phyloP scores from a whole-genome alignment of 1,284 basidiomycete genomes.

The Malassezia dermatis region DNA sequence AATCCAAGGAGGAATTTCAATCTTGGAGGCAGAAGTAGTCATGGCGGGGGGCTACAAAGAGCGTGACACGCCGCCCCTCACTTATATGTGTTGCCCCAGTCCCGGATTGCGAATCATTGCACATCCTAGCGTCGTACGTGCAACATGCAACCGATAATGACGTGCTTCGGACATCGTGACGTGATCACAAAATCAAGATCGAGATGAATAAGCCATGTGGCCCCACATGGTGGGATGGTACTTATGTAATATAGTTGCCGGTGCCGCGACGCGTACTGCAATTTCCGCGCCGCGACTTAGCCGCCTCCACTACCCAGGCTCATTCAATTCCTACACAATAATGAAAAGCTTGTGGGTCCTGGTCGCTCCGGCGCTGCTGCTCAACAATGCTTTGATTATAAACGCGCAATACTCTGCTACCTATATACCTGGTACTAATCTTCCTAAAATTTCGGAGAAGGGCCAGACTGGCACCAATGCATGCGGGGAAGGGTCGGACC shows the following conservation, averaged over 20 bases:
- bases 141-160: not conserved
- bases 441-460: conserved; percentile 36
- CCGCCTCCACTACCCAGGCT: not conserved
- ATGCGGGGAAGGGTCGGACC: conserved; percentile 27
- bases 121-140: not conserved
- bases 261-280: not conserved
- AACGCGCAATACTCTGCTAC: conserved; percentile 7
- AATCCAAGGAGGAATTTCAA: conserved; percentile 28
- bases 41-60: not conserved
- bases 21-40: not conserved
- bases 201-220: not conserved
- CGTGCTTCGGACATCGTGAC: not conserved
- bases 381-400: not conserved
- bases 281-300: not conserved
- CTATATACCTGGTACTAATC: conserved; percentile 5
- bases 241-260: not conserved
- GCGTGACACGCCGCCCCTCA: not conserved
- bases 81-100: not conserved
- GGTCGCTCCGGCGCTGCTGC: not conserved
- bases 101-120: not conserved
- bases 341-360: not conserved
- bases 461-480: conserved; percentile 36
- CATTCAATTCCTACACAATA: not conserved
- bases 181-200: not conserved
- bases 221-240: not conserved